Base-by-base conservation (phyloP, 495 filamentous ascomycete species). In the Podospora tetraspora region DNA sequence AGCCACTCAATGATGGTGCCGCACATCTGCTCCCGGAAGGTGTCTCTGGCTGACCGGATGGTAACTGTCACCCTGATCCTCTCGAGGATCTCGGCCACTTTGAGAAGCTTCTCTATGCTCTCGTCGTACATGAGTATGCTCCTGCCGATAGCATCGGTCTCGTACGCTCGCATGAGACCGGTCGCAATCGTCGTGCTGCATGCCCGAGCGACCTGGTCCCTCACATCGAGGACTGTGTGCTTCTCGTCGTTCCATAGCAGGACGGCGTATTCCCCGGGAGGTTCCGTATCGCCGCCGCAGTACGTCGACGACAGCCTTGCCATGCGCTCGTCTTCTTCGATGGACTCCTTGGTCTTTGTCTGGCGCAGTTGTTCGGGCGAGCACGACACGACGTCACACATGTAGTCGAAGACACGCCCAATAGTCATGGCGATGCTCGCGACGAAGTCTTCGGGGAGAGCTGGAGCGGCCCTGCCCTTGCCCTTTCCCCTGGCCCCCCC, bases 191-290 rank as follows among this genome's bases (percentile, higher is more conserved):
- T 82, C 68, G 89, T 86, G 69, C 88, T 90, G 83, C 96, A 98
- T 62, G 95, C 96, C 64, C 96, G 86, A 3, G 90, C 90, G 19
- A 99, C 92, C 76, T 97, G 93, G 34, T 94, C 86, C 66, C 89
- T 81, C 11, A 99, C 94, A 77, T 98, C 95, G n/a, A 86, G 83
- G 62, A 97, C 89, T 0, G 95, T 98, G 76, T 99, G 95, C 80
- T 99, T 99, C 78, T 99, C 95, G 69, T 99, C 95, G 71, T 99
- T 99, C 95, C 95, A 99, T 9, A 99, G 82, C 22, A 97, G 78
- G n/a, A 99, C 79, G 4, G 92, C 89, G 76, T 89, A 99, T 72
- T 97, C 93, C 16, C 88, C 75, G 1, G 81, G 79, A n/a, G 69
- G 57, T 12, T 74, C 77, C 21, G 76, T 79, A 67, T 87, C 88